Conservation (phyloP, 169 alveolate genomes). For the Babesia bigemina region DNA sequence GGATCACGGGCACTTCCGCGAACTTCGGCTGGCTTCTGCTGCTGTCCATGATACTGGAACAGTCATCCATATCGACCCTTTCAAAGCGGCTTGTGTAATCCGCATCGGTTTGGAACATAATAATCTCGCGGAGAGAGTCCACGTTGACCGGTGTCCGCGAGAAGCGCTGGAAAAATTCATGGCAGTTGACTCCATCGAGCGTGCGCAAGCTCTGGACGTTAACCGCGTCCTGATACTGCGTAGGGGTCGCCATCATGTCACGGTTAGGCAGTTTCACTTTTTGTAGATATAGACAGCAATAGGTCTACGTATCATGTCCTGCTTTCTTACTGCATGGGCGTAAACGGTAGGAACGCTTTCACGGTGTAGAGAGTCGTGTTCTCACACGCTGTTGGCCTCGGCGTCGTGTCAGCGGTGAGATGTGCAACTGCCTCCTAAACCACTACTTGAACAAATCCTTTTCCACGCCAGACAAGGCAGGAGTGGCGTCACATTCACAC, state of each 20-base stretch:
- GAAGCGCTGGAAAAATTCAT: conserved; percentile 5
- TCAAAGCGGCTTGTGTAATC: conserved; percentile 50
- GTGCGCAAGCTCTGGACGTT: background rate
- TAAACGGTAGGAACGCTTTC: too few species aligned
- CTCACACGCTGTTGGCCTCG: too few species aligned
- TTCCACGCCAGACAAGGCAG: too few species aligned
- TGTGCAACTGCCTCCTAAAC: too few species aligned
- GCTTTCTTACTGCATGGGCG: too few species aligned
- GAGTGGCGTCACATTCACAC: too few species aligned
- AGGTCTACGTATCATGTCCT: too few species aligned
- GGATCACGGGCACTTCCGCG: conserved; percentile 63
- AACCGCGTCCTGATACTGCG: conserved; percentile 28
- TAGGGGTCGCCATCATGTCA: conserved; percentile 2
- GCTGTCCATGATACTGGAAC: background rate
- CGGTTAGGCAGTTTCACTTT: background rate
- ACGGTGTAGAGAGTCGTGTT: too few species aligned
- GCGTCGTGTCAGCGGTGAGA: too few species aligned
- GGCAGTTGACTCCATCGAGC: background rate
- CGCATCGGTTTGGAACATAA: conserved; percentile 63
- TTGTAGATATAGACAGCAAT: too few species aligned
- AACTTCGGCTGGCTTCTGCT: background rate
- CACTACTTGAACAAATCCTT: too few species aligned
- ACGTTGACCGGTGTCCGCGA: conserved; percentile 15
- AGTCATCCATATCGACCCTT: conserved; percentile 1
- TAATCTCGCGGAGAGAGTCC: conserved; percentile 14